Evolutionary conservation across 768 basidiomycete species (phyloP).

Genomic region (Pulveroboletus sp.): DNA sequence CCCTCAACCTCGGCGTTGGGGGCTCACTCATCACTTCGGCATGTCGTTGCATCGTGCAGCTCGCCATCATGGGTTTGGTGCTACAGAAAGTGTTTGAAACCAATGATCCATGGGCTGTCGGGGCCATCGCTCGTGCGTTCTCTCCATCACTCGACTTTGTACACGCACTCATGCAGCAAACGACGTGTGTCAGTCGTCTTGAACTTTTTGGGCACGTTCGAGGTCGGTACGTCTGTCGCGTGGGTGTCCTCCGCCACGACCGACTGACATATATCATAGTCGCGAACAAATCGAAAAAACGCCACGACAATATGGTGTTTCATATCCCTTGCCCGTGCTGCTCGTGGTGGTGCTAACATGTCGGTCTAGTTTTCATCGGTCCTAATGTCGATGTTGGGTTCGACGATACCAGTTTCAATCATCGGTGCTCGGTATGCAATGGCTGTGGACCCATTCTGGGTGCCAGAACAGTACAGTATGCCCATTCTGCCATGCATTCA

Average conservation of each 20-base stretch:
- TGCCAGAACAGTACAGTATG: conserved; percentile 74
- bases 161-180: not conserved
- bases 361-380: conserved; percentile 52
- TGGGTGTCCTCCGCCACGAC: not conserved
- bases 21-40: conserved; percentile 64
- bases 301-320: conserved; percentile 69
- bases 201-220: conserved; percentile 73
- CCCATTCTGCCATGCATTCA: not conserved
- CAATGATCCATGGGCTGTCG: conserved; percentile 69
- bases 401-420: conserved; percentile 75
- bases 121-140: conserved; percentile 63
- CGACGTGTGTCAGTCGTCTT: conserved; percentile 45
- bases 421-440: conserved; percentile 74
- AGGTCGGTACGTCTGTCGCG: conserved; percentile 50
- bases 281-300: conserved; percentile 70
- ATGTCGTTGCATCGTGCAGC: conserved; percentile 70
- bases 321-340: not conserved
- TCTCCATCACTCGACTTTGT: not conserved
- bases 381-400: conserved; percentile 63
- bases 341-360: conserved; percentile 7
- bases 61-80: conserved; percentile 66
- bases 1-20: conserved; percentile 66
- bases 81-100: conserved; percentile 73
- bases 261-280: conserved; percentile 37
- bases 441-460: conserved; percentile 76